Base-by-base conservation (phyloP, 78 protist species). In the Protostelium mycophagum region DNA sequence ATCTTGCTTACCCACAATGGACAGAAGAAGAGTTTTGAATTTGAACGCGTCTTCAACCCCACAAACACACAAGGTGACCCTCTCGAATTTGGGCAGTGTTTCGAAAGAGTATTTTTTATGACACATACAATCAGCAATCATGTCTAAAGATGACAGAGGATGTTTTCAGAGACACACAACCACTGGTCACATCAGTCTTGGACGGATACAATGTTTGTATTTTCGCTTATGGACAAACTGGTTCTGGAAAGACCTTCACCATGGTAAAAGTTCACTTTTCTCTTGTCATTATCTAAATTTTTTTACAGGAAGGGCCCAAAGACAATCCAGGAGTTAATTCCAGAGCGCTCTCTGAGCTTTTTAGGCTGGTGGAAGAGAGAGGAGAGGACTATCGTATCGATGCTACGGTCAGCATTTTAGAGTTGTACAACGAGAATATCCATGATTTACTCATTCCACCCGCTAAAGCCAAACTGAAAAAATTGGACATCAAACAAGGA, bases 181-280 rank as follows among this genome's bases (percentile, higher is more conserved):
- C 73, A 5, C 73, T 51, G 31, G 73, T 51, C 5, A 51, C 73
- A 5, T 51, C 73, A 5, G 73, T 51, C 73, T 51, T 51, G 16
- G 73, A 51, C 73, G 73, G 73, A 5, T 51, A 25, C 73, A 51
- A 51, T 16, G 73, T 51, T 16, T 51, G 73, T 16, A 51, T 51
- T 16, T 98, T 98, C 90, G 98, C 99, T 29, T 98, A 97, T 90
- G 99, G 99, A 1, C 99, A 98, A 89, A 97, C 98, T 1, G 98
- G 98, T 37, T 90, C 97, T 29, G 98, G 98, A 28, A 95, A 95
- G 91, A 95, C 97, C 39, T 91, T 86, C 94, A 97, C 98, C 29
- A 97, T 97, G 98, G 87, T 95, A n/a, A n/a, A n/a, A n/a, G n/a
- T n/a, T n/a, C n/a, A n/a, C n/a, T n/a, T n/a, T n/a, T n/a, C n/a